Conservation (phyloP, 129 eudicot species). For the Lonicera japonica region DNA sequence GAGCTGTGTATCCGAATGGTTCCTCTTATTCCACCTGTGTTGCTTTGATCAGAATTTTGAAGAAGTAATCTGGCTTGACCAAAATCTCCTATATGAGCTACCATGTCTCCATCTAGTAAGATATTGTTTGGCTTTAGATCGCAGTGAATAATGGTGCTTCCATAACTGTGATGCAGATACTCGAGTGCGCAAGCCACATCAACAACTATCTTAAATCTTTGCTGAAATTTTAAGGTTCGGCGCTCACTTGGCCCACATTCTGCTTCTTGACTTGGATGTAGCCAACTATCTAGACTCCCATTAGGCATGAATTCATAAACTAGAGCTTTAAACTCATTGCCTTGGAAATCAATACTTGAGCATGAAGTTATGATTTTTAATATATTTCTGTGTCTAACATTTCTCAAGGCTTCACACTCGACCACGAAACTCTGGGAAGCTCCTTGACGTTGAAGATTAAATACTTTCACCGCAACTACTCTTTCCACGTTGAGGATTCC, state of each 20-base stretch:
- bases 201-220: slow-evolving; percentile 5
- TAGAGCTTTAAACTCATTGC: slow-evolving; percentile 15
- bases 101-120: slow-evolving; percentile 17
- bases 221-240: background rate
- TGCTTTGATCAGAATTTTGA: background rate
- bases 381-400: slow-evolving; percentile 20
- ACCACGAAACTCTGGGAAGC: slow-evolving; percentile 22
- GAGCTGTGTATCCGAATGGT: slow-evolving; percentile 22
- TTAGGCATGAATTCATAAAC: slow-evolving; percentile 21
- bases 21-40: slow-evolving; percentile 10
- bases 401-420: slow-evolving; percentile 27
- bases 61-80: slow-evolving; percentile 7
- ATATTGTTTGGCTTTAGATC: slow-evolving; percentile 18
- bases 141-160: background rate
- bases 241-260: too few species aligned
- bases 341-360: slow-evolving; percentile 17
- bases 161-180: slow-evolving; percentile 2
- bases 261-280: slow-evolving; percentile 3
- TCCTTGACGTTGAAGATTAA: slow-evolving; percentile 11
- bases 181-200: slow-evolving; percentile 18
- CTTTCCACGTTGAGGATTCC: slow-evolving; percentile 1
- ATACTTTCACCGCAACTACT: slow-evolving; percentile 17
- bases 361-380: slow-evolving; percentile 14
- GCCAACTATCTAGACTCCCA: slow-evolving; percentile 26
- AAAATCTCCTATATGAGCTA: slow-evolving; percentile 18